Evolutionary conservation across 2,329 filamentous ascomycete species (phyloP).

Genomic region (Diaporthe australafricana): DNA sequence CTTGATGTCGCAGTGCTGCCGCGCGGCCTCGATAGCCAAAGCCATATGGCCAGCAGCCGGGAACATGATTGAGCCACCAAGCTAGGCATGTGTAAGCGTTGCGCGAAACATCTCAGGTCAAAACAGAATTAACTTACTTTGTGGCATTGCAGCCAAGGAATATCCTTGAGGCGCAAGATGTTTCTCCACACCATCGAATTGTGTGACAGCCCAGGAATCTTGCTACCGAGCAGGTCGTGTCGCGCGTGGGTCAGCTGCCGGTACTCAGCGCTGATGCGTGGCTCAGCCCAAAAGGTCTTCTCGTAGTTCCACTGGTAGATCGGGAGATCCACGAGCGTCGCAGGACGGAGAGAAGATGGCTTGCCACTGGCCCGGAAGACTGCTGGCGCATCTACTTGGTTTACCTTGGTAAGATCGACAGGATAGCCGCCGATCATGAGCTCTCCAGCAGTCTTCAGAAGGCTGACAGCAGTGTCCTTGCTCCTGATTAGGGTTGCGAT

Average conservation of each 20-base stretch:
- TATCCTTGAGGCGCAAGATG: slow-evolving; percentile 38
- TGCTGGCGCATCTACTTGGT: slow-evolving; percentile 44
- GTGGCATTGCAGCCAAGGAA: slow-evolving; percentile 50
- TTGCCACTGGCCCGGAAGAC: slow-evolving; percentile 35
- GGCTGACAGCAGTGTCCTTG: neutral
- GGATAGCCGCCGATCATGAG: neutral
- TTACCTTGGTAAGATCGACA: slow-evolving; percentile 36
- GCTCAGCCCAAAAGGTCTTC: slow-evolving; percentile 50
- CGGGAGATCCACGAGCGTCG: slow-evolving; percentile 49
- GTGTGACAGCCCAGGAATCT: no score
- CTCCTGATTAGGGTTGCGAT: neutral
- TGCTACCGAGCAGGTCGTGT: slow-evolving; percentile 56
- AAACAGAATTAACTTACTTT: no score
- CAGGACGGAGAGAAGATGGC: neutral
- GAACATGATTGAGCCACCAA: slow-evolving; percentile 41
- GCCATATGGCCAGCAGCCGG: slow-evolving; percentile 34
- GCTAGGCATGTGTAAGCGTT: no score
- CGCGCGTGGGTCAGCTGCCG: slow-evolving; percentile 49
- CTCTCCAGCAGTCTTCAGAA: neutral
- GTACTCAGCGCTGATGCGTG: slow-evolving; percentile 48
- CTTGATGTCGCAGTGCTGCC: slow-evolving; percentile 33
- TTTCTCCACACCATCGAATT: slow-evolving; percentile 51
- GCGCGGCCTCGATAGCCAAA: slow-evolving; percentile 23
- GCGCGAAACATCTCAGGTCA: no score
- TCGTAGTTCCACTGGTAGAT: slow-evolving; percentile 60